Base-by-base conservation (phyloP, 345 rosid species). In the Xanthoceras sorbifolium region DNA sequence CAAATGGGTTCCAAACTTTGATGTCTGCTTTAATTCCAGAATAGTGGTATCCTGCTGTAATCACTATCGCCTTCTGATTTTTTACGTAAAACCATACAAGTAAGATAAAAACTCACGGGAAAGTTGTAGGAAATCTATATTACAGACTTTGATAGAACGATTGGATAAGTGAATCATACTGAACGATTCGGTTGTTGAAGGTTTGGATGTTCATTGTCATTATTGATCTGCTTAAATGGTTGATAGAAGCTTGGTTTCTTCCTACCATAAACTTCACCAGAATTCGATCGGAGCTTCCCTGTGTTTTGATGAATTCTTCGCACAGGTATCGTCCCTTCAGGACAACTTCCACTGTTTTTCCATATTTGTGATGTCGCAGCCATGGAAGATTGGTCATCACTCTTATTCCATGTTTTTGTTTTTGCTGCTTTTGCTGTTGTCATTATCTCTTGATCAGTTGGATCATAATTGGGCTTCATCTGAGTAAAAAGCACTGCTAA, bases 1-100 rank as follows among this genome's bases (percentile, higher is more conserved):
- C 89, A 7, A 25, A 50, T 40, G 91, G 91, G 54, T 85, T 84
- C 87, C 86, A 86, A 2, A 87, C 89, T 77, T 67, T 80, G 71
- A 86, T 82, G 62, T 89, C 87, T 42, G 84, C 93, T 78, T 90
- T 90, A 15, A 80, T 85, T 60, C 90, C 93, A 7, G 82, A 75
- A 57, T 86, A 86, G 15, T 72, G 74, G 64, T 76, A 82, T 18
- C 93, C 93, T 36, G 25, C 72, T 5, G 93, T 81, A 3, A 87
- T 36, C 71, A 86, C 54, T 59, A 85, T 76, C 12, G 90, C 90
- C 82, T 79, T 78, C 93, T 89, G 79, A 4, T 48, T 40, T 50
- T n/a, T 26, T n/a, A n/a, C 28, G 59, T 12, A 20, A 50, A 29
- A 11, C 48, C 14, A 17, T 15, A 6, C 54, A 3, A 31, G 0